Evolutionary conservation across 108 stramenopile genomes (phyloP).

Genomic region (Stephanodiscus minutulus): DNA sequence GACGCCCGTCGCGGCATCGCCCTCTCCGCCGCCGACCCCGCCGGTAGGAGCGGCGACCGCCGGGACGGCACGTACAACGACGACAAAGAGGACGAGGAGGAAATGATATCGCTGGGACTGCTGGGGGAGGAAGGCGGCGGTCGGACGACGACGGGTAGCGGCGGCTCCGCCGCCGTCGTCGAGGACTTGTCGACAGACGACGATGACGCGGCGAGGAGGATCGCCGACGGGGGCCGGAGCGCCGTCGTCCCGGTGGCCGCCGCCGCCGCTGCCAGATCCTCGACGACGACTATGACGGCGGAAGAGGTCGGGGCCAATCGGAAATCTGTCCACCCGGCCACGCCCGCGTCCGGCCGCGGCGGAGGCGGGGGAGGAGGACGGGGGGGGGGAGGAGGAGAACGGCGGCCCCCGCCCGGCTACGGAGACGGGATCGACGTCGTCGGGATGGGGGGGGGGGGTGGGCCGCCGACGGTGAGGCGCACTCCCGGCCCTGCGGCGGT

Average conservation of each 20-base stretch:
- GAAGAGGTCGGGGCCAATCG: conserved; percentile 27
- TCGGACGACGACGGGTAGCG: not conserved
- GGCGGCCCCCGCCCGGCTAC: not conserved
- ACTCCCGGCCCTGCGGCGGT: conserved; percentile 18
- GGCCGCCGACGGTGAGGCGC: conserved; percentile 2
- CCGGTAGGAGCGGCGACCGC: not conserved
- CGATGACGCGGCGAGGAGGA: not conserved
- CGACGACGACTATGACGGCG: not conserved
- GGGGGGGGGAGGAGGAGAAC: not conserved
- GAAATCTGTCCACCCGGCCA: conserved; percentile 27
- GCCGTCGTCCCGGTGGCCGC: not conserved
- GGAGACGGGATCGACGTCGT: not conserved
- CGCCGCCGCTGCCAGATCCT: not conserved
- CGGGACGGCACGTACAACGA: not conserved
- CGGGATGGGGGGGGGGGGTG: not conserved
- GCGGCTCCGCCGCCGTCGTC: not conserved
- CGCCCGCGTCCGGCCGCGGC: conserved; percentile 8
- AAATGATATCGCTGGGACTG: conserved; percentile 22
- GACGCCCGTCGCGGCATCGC: too few relatives aligned
- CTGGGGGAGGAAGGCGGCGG: not conserved
- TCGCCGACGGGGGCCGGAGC: too few relatives aligned
- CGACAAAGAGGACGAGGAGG: conserved; percentile 29
- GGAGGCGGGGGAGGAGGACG: not conserved
- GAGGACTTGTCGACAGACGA: not conserved
- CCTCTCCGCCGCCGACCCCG: not conserved